A percentile compares a stretch with the other conserved stretches of the same genome.
These are phyloP conservation scores for Alternaria sp. DNA, from an alignment of 2,329 filamentous ascomycete species.

Conservation along the genomic window DNA sequence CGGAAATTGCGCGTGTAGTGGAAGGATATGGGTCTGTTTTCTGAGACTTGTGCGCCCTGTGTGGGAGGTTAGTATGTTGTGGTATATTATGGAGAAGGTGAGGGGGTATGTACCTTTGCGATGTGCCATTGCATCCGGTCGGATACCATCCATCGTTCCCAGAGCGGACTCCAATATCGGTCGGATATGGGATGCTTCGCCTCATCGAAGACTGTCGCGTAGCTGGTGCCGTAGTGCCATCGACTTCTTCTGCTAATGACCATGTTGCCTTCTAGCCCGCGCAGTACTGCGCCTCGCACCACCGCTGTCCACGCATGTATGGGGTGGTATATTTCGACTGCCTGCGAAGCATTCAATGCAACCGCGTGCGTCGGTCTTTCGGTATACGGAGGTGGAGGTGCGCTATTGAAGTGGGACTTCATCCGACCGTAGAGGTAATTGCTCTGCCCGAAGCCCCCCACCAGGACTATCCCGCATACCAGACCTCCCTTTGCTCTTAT, in stretches of 20 bases:
- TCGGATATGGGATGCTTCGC: constrained; percentile 74
- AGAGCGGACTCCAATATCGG: constrained; percentile 79
- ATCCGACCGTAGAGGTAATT: constrained; percentile 74
- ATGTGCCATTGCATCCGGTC: constrained; percentile 89
- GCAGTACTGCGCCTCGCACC: constrained; percentile 76
- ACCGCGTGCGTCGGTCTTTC: constrained; percentile 72
- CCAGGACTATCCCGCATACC: constrained; percentile 73
- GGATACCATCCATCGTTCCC: constrained; percentile 83
- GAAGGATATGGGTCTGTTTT: constrained; percentile 77
- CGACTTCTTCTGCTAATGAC: constrained; percentile 76
- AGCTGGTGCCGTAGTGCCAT: constrained; percentile 81
- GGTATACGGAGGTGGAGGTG: constrained; percentile 64
- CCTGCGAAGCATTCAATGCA: constrained; percentile 58
- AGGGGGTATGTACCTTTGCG: constrained; percentile 63
- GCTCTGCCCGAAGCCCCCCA: constrained; percentile 82
- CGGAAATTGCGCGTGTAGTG: constrained; percentile 88
- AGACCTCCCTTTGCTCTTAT: constrained; percentile 49
- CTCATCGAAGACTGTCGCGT: constrained; percentile 81
- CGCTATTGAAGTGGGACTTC: constrained; percentile 69
- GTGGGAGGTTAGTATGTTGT: constrained; percentile 10
- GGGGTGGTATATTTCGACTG: constrained; percentile 81
- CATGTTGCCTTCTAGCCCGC: constrained; percentile 79
- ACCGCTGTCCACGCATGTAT: constrained; percentile 84
- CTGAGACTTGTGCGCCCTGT: constrained; percentile 76
- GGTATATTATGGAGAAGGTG: neutral